Conservation (phyloP, 208 protist species). For the Lotmaria passim region DNA sequence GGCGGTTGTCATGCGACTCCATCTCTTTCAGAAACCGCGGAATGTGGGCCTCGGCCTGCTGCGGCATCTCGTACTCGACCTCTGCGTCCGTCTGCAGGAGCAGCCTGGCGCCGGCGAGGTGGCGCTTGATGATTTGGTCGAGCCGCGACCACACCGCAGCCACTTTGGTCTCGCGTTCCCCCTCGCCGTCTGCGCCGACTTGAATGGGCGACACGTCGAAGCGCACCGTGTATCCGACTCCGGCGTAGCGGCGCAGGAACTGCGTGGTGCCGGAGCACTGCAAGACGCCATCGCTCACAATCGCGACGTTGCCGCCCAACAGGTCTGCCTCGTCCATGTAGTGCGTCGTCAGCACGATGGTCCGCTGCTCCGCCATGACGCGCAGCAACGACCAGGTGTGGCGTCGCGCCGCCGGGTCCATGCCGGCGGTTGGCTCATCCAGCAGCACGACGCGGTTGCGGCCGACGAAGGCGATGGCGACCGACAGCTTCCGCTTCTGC, state of each 20-base stretch:
- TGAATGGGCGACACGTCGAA: conserved; percentile 31
- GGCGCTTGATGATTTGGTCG: conserved; percentile 23
- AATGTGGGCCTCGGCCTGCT: conserved; percentile 26
- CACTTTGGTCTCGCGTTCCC: conserved; percentile 20
- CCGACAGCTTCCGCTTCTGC: conserved; percentile 79
- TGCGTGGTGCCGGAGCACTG: conserved; percentile 61
- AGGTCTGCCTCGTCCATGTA: conserved; percentile 97
- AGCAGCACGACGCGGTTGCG: conserved; percentile 71
- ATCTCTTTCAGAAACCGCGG: conserved; percentile 44
- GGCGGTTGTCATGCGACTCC: conserved; percentile 34
- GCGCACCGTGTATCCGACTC: conserved; percentile 61
- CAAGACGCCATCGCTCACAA: conserved; percentile 83
- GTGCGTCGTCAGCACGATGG: conserved; percentile 89
- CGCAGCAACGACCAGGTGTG: conserved; percentile 76
- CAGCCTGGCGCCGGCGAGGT: conserved; percentile 30
- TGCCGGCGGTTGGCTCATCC: conserved; percentile 92
- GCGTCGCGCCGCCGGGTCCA: conserved; percentile 85
- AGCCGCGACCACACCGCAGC: conserved; percentile 36
- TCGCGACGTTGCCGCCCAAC: conserved; percentile 92
- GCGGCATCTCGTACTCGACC: conserved; percentile 55
- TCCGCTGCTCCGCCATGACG: conserved; percentile 41
- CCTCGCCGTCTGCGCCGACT: not conserved
- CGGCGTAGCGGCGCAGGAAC: conserved; percentile 65
- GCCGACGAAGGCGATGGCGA: conserved; percentile 88
- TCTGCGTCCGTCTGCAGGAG: conserved; percentile 35